Percentiles rank a stretch among this genome's conserved stretches.
Evolutionary conservation across 768 basidiomycete species (phyloP).

Genomic region (Russula earlei): DNA sequence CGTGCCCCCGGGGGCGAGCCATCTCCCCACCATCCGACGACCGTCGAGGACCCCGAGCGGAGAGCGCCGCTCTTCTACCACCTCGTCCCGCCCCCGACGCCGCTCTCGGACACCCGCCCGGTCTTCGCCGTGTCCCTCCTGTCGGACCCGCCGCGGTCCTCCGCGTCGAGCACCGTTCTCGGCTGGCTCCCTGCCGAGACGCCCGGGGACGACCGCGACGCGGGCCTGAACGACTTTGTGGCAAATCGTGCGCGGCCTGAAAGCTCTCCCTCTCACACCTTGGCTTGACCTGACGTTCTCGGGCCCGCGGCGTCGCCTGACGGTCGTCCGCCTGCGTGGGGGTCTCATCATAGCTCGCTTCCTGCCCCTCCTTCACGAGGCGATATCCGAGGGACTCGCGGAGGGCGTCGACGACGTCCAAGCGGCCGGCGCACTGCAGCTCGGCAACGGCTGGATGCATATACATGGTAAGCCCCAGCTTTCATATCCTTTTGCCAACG

Average conservation of each 20-base stretch:
- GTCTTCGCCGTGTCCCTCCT: conserved; percentile 19
- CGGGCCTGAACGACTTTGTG: conserved; percentile 58
- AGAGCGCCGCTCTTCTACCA: conserved; percentile 18
- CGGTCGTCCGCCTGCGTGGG: too few species aligned
- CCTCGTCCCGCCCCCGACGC: conserved; percentile 14
- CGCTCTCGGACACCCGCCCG: conserved; percentile 2
- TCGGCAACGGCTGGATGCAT: conserved; percentile 80
- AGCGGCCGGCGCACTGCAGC: conserved; percentile 52
- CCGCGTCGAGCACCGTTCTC: conserved; percentile 14
- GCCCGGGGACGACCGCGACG: conserved; percentile 31
- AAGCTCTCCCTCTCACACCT: too few species aligned
- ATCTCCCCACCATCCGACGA: neutral
- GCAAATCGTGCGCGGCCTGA: too few species aligned
- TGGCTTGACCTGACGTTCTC: too few species aligned
- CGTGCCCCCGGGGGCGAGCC: neutral
- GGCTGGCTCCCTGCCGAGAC: conserved; percentile 20
- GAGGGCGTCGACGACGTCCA: conserved; percentile 59
- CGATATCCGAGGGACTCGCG: conserved; percentile 42
- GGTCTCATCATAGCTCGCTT: too few species aligned
- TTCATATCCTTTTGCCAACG: too few species aligned
- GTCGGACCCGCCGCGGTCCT: conserved; percentile 3
- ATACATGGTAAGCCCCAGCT: conserved; percentile 40
- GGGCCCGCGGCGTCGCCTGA: too few species aligned
- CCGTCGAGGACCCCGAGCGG: conserved; percentile 17
- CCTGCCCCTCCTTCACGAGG: conserved; percentile 42